Evolutionary conservation across 768 basidiomycete species (phyloP).

Genomic region (Termitomyces sp.): DNA sequence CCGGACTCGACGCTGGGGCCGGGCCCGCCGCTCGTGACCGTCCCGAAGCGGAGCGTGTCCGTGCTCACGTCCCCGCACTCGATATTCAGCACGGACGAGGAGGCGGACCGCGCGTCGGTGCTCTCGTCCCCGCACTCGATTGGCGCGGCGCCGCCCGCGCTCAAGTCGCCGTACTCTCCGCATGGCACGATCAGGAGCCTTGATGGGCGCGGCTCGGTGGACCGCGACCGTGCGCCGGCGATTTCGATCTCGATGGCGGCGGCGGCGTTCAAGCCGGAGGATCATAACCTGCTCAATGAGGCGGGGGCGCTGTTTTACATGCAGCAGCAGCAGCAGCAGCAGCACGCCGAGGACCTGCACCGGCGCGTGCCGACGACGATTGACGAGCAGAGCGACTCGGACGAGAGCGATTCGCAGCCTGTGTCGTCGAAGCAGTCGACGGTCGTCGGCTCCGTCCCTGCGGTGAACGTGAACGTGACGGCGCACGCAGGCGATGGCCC

Average conservation of each 20-base stretch:
- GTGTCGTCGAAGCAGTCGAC: conserved; percentile 1
- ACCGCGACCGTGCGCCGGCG: conserved; percentile 6
- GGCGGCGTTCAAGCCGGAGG: conserved; percentile 22
- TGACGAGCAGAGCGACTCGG: conserved; percentile 32
- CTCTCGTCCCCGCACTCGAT: conserved; percentile 29
- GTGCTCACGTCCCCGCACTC: conserved; percentile 32
- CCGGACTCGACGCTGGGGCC: not conserved
- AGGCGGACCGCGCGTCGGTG: conserved; percentile 17
- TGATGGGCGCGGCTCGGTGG: conserved; percentile 8
- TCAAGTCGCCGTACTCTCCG: conserved; percentile 35
- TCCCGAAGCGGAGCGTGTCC: conserved; percentile 10
- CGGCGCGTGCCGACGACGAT: conserved; percentile 42
- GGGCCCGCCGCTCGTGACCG: conserved; percentile 3
- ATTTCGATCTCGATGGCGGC: no score
- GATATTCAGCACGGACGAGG: conserved; percentile 9
- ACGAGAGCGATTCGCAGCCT: conserved; percentile 17
- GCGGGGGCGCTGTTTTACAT: conserved; percentile 68
- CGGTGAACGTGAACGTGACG: no score
- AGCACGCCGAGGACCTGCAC: conserved; percentile 18
- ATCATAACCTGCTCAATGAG: conserved; percentile 41
- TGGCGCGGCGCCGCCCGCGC: conserved; percentile 9
- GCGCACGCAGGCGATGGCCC: no score
- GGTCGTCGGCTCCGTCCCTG: conserved; percentile 5
- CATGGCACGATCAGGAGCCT: conserved; percentile 9
- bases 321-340: conserved; percentile 62